Evolutionary conservation across 2,329 filamentous ascomycete genomes (phyloP), one percentile per base, ranked within the genome.

Genomic region (Ophiosphaerella korrae): DNA sequence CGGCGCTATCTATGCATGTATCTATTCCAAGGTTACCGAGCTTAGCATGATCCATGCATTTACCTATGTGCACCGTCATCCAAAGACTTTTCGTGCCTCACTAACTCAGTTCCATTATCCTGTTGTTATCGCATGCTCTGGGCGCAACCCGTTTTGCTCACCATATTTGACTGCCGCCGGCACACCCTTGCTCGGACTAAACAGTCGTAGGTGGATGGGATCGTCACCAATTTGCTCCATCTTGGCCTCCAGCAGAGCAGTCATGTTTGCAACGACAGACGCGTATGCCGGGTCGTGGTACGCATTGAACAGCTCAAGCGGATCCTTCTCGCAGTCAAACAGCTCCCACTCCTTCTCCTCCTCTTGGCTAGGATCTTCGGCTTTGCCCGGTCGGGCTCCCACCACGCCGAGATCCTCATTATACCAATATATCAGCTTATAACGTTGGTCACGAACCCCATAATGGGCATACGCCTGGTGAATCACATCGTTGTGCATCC

Each of bases 391-490:
- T 2, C 75, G 60, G 1, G 81, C 74, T 0, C 80, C 80, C 14
- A 74, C 70, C 0, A 82, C 46, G 0, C 74, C 78, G 12, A 82
- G 71, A 8, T 70, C 72, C 56, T 82, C 77, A 42, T 80, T 80
- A 53, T 83, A 84, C 80, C 80, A 83, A 63, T 82, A 83, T 14
- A 83, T 83, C 2, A 83, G 57, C 72, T 83, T 83, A 57, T 82
- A 82, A 3, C 78, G 62, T 56, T 79, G 77, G 52, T 83, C 72
- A 0, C 81, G 71, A 6, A 82, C 70, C 1, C 80, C 81, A 46
- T 83, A 83, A 60, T 83, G 81, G 0, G 80, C 80, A 52, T 77
- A 77, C 0, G 77, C 78, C 6, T 80, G 58, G 52, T 83, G 80
- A 7, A 80, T 78, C 0, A 73, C 63, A 48, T 83, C 80, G 18